Evolutionary conservation across 2,329 filamentous ascomycete species (phyloP), one percentile per base, ranked within the genome.

Genomic region (Fusarium humuli): DNA sequence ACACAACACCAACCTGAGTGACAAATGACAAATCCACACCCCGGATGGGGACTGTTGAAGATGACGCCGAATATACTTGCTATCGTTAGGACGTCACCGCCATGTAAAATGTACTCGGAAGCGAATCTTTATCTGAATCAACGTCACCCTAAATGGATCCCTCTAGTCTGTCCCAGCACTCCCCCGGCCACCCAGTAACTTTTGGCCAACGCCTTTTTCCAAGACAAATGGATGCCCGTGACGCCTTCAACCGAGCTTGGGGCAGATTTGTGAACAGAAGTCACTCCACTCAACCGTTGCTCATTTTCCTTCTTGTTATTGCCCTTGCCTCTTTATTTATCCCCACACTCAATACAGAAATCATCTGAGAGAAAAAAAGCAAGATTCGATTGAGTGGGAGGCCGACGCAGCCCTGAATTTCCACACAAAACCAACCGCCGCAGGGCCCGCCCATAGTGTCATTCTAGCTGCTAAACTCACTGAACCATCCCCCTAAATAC

Each of bases 141-240:
- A 61, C 68, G 63, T 70, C 68, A 71, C 68, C 44, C 67, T 53
- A 20, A 61, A 70, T 71, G 58, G 67, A 68, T 64, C 54, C 42
- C 34, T 65, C 61, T 65, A 65, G 55, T 65, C 48, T 23, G 32
- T 66, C 48, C 41, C 56, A 53, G 37, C 47, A 50, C 57, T 44
- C 34, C 58, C 67, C 67, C 45, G 53, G 57, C 67, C 63, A 70
- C 61, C 58, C 64, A 60, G 57, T 70, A 70, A 57, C 67, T 70
- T 52, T 64, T 53, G 42, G 58, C 62, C 67, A 68, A 56, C 67
- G 23, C 63, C 48, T 70, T 64, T 53, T 58, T 47, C 44, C 58
- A 69, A 71, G 67, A 60, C 58, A 69, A 55, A 66, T 68, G 47
- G 66, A 69, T 57, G 58, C 68, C 58, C 68, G 68, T 70, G 67